phyloP scores from a whole-genome alignment of 2,329 filamentous ascomycete genomes.

The Ceratocystis harringtonii region DNA sequence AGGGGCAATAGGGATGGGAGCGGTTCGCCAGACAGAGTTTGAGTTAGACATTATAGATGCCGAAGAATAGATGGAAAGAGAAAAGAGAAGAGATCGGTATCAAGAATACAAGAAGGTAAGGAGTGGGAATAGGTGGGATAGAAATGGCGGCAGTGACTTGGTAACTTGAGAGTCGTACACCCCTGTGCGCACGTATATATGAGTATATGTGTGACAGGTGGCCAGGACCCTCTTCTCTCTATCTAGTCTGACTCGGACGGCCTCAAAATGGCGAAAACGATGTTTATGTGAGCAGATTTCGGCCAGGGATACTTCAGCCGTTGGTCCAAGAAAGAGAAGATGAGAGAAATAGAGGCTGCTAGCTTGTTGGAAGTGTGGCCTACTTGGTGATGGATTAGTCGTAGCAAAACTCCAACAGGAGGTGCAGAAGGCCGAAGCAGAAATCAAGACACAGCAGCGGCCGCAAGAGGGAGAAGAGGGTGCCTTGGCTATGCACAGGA shows the following conservation, averaged over 20 bases:
- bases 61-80: no score
- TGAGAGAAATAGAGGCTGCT: no score
- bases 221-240: not conserved
- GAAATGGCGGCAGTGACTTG: no score
- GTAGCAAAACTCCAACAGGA: no score
- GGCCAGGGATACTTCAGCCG: not conserved
- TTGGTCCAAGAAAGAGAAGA: not conserved
- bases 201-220: not conserved
- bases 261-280: not conserved
- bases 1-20: slow-evolving; percentile 51
- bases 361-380: no score
- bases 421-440: not conserved
- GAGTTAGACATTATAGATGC: slow-evolving; percentile 36
- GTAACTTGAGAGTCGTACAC: not conserved
- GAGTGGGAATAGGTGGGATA: no score
- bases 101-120: not conserved
- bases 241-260: not conserved
- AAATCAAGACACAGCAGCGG: not conserved
- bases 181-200: not conserved
- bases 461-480: not conserved
- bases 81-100: not conserved
- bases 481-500: no score
- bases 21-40: slow-evolving; percentile 41
- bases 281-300: not conserved
- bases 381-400: no score